Evolutionary conservation across 495 filamentous ascomycete species (phyloP), one percentile per base, ranked within the genome.

Genomic region (Neurospora pannonica): DNA sequence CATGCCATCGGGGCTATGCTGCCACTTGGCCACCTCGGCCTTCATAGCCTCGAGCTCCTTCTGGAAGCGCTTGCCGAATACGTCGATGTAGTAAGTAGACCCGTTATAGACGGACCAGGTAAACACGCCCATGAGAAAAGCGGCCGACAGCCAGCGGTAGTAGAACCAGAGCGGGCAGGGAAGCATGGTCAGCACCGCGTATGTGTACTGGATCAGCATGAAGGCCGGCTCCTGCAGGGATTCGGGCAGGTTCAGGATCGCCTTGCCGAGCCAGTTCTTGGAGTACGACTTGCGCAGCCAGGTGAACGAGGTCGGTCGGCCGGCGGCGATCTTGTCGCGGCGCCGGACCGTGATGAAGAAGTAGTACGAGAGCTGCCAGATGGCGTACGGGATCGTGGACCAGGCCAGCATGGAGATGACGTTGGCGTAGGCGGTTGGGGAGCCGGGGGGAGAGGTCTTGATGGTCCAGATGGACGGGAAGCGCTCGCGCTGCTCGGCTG

Each of bases 161-260:
- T 93, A 96, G 83, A 99, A 97, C 95, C 95, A 99, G 43, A 99
- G 77, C 2, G 96, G 93, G 77, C 93, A 97, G 0, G 96, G 97
- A 19, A 97, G 83, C 92, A 98, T 99, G 13, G 95, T 98, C 31
- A 93, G 81, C 4, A 97, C 86, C 11, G 97, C 97, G 77, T 98
- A 99, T 0, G 81, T 48, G 80, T 98, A 99, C 82, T 99, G 96
- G 74, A 98, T 97, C 67, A 93, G 72, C 96, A 99, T 99, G 82
- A 98, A 99, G 5, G 93, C 92, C 2, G 91, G 85, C 79, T 97
- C 95, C 79, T 99, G 96, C 60, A 97, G 82, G 7, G 82, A 76
- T 3, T 88, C 82, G 3, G 97, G 96, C 4, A 97, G 88, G 19
- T 87, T 86, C 28, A 97, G 87, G 24, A 99, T 94, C 71, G 97